Evolutionary conservation across 345 rosid species (phyloP), one percentile per base, ranked within the genome.

Genomic region (Fremontodendron californicum): DNA sequence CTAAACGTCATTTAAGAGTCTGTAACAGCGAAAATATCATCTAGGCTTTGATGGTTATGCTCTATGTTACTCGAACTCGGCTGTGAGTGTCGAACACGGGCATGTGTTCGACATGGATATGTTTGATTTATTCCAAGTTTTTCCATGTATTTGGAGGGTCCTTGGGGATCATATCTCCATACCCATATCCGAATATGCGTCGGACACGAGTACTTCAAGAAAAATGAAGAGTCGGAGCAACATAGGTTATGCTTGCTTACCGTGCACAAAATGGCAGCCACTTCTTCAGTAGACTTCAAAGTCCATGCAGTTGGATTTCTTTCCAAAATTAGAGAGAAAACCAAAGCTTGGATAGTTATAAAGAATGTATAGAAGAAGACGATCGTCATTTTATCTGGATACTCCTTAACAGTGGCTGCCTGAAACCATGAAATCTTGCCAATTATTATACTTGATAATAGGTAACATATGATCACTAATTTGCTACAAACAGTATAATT

Each of bases 271-370:
- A 84, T 82, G 75, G 85, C 77, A 5, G 73, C 42, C 27, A 82
- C 65, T 80, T 84, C 89, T 71, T 80, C 75, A 18, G 11, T 8
- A 52, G 79, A 71, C 1, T 69, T 80, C 63, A 86, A 0, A n/a
- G 55, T 86, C 89, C 89, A 86, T 23, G 81, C 84, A 43, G 71
- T 25, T 42, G 76, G 78, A 65, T 75, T 64, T 63, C 77, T 75
- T 73, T 75, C 86, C 55, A 55, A 73, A 61, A 84, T 49, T 35
- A 79, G 65, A 54, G 80, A 60, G 77, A 78, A 71, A n/a, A 68
- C 19, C 2, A 75, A 79, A 49, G 83, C 66, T 48, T 82, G 76
- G 40, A 81, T 65, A 0, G 87, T 77, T 75, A 48, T 33, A 21
- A 75, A 75, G 48, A 75, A 75, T 19, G 78, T 75, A 39, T 5